Base-by-base conservation (phyloP, 2,329 filamentous ascomycete genomes). In the Phaeophleospora eucalypticola region DNA sequence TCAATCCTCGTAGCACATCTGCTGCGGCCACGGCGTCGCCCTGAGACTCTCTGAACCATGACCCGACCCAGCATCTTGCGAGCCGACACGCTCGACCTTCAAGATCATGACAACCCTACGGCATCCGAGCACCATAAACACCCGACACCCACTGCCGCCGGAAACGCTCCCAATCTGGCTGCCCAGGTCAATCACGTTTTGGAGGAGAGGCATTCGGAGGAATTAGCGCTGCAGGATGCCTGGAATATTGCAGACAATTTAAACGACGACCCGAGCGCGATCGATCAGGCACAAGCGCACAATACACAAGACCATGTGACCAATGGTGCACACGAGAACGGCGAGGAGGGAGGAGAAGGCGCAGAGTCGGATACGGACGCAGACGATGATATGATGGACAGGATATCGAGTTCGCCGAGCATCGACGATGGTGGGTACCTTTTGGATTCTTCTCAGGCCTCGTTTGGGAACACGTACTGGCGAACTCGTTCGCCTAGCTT, bases 351-450 rank as follows among this genome's bases (percentile, higher is more conserved):
- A 15, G 65, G 60, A 45, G 67, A 65, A 34, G 61, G 58, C 40
- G 62, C 63, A 29, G 69, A 65, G 16, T 61, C 59, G 20, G 61
- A 61, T 34, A 60, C 59, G 16, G 67, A 63, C 34, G 65, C 72
- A 41, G 79, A 81, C 40, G 83, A 84, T 60, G 91, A 97, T 69
- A 83, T 95, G 83, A 89, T 95, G 86, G 93, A 97, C 74, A 93
- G 93, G 71, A 96, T 98, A 58, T 97, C 91, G 62, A 97, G 90
- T 70, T 97, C 91, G 62, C 93, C 93, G 65, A 97, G 91, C 61
- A 98, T 98, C 70, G 89, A 95, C 77, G 91, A 97, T 85, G 91
- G 91, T 98, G 83, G 79, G 89, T 93, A 75, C 73, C 71, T 69
- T 71, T 62, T 67, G 57, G 63, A 39, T 32, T 58, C 52, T 55